phyloP scores from a whole-genome alignment of 176 grass and related monocot genomes.

The Aegilops sharonensis region DNA sequence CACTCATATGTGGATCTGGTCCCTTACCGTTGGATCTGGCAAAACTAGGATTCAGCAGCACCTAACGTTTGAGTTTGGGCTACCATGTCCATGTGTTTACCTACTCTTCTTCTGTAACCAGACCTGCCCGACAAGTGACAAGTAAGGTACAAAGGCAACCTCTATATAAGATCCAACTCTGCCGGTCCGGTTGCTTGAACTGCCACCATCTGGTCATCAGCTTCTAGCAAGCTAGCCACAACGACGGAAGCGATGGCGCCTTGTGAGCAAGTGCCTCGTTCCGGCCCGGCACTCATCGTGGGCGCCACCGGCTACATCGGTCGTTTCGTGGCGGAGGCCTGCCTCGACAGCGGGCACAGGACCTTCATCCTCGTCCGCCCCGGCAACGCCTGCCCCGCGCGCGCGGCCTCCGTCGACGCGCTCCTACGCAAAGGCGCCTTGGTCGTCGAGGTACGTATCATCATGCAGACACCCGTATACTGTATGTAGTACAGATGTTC shows the following conservation, averaged over 20 bases:
- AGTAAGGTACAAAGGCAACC: not conserved
- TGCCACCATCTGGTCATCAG: too few relatives aligned
- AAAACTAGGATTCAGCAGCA: conserved; percentile 20
- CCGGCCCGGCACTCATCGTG: conserved; percentile 49
- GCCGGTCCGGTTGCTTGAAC: too few relatives aligned
- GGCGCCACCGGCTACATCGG: conserved; percentile 78
- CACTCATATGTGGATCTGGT: too few relatives aligned
- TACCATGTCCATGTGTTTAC: conserved; percentile 21
- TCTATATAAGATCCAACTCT: not conserved
- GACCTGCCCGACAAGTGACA: not conserved
- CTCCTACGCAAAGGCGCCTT: conserved; percentile 55
- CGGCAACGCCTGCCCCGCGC: conserved; percentile 22
- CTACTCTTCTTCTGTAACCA: conserved; percentile 26
- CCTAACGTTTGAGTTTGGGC: not conserved
- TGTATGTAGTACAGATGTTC: not conserved
- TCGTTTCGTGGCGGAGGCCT: conserved; percentile 66
- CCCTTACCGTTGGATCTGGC: not conserved
- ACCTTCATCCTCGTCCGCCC: conserved; percentile 64
- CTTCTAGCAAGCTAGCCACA: not conserved
- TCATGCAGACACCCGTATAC: not conserved
- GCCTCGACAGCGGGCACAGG: conserved; percentile 45
- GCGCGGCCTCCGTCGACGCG: conserved; percentile 38
- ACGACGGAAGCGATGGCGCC: conserved; percentile 2
- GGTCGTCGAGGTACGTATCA: conserved; percentile 52
- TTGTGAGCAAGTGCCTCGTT: not conserved